These are phyloP conservation scores for Epichloe typhina DNA, from an alignment of 2,329 filamentous ascomycete species.

Conservation along the genomic window DNA sequence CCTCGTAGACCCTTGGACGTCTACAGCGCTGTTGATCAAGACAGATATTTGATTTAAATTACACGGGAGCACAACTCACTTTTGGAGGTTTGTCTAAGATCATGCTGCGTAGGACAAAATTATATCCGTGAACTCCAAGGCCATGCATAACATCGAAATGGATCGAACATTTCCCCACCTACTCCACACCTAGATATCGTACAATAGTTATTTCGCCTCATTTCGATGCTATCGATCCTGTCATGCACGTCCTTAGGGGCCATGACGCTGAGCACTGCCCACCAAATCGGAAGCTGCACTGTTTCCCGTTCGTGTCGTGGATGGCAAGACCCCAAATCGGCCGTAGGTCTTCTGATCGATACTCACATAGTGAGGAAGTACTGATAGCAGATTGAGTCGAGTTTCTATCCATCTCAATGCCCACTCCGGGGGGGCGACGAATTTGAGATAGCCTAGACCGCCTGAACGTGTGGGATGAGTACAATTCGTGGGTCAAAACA, in stretches of 20 bases:
- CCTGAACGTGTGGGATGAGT: conserved; percentile 31
- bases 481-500: background rate
- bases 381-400: conserved; percentile 71
- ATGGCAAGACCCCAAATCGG: conserved; percentile 76
- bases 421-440: conserved; percentile 81
- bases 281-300: conserved; percentile 47
- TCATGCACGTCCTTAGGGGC: conserved; percentile 36
- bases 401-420: conserved; percentile 77
- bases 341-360: conserved; percentile 95
- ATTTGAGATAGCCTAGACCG: conserved; percentile 78
- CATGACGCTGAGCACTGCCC: conserved; percentile 50
- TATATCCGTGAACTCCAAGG: background rate
- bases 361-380: conserved; percentile 83
- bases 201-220: background rate
- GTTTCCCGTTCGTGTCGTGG: conserved; percentile 26
- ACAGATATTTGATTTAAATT: background rate
- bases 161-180: background rate
- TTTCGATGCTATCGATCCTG: background rate
- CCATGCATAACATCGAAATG: background rate
- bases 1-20: background rate
- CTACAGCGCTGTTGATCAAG: background rate
- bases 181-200: background rate
- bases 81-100: background rate
- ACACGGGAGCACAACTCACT: background rate
- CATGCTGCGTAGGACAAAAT: background rate